A percentile compares a stretch with the other conserved stretches of the same genome.
Evolutionary conservation across 2,329 filamentous ascomycete genomes (phyloP).

Genomic region (Ceratocystiopsis sp.): DNA sequence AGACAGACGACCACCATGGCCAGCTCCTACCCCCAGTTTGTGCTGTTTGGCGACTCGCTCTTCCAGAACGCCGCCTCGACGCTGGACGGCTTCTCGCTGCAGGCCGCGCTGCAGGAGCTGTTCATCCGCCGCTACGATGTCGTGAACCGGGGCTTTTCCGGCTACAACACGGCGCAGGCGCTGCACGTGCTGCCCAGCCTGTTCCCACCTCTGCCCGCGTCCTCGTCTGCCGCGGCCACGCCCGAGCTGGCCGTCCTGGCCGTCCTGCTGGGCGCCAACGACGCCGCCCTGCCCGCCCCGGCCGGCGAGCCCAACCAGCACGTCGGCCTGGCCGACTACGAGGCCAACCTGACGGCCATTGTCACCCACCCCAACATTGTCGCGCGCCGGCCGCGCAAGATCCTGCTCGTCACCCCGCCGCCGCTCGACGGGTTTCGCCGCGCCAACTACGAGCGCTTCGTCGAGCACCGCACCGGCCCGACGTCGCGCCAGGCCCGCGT

Average conservation of each 20-base stretch:
- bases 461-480: constrained; percentile 23
- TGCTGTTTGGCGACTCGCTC: constrained; percentile 85
- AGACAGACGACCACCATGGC: constrained; percentile 7
- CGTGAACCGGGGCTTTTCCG: constrained; percentile 72
- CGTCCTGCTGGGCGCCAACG: constrained; percentile 80
- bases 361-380: constrained; percentile 52
- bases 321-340: constrained; percentile 60
- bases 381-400: constrained; percentile 53
- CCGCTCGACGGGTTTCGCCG: constrained; percentile 63
- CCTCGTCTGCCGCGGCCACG: background rate
- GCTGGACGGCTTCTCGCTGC: constrained; percentile 55
- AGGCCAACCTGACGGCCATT: constrained; percentile 53
- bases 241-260: constrained; percentile 47
- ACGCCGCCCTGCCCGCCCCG: constrained; percentile 52
- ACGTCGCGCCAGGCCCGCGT: constrained; percentile 28
- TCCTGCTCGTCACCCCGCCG: constrained; percentile 70
- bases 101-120: constrained; percentile 49
- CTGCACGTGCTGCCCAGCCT: constrained; percentile 51
- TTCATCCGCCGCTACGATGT: constrained; percentile 69
- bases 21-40: constrained; percentile 48
- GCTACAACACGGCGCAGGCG: constrained; percentile 68
- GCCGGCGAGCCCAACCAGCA: constrained; percentile 50
- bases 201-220: constrained; percentile 40
- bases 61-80: constrained; percentile 50
- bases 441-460: constrained; percentile 25